Conservation (phyloP, 2,329 filamentous ascomycete species). For the Plenodomus lindquistii region DNA sequence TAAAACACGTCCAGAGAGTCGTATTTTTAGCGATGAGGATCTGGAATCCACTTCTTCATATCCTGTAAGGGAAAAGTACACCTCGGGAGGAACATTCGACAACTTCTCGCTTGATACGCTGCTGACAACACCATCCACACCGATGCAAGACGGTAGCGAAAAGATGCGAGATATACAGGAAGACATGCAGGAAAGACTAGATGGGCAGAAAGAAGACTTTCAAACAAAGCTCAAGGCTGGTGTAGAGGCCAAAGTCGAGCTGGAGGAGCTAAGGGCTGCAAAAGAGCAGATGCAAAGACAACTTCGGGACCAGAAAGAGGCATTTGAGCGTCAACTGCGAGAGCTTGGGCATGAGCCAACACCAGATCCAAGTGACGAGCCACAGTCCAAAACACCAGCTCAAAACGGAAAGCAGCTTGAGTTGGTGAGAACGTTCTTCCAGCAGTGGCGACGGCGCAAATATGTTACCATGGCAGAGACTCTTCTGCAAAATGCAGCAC, state of each 20-base stretch:
- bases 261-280: constrained; percentile 76
- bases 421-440: constrained; percentile 67
- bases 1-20: constrained; percentile 65
- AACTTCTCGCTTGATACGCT: constrained; percentile 95
- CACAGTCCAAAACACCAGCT: constrained; percentile 33
- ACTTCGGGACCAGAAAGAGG: constrained; percentile 78
- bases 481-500: constrained; percentile 83
- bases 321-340: constrained; percentile 82
- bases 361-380: constrained; percentile 48
- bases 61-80: constrained; percentile 87
- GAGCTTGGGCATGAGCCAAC: constrained; percentile 60
- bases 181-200: constrained; percentile 80
- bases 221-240: constrained; percentile 75
- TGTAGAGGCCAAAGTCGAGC: constrained; percentile 74
- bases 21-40: constrained; percentile 72
- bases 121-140: constrained; percentile 92
- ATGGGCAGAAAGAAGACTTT: constrained; percentile 82
- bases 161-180: constrained; percentile 74
- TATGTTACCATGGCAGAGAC: constrained; percentile 94
- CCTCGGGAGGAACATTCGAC: constrained; percentile 91
- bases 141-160: constrained; percentile 78
- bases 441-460: constrained; percentile 79
- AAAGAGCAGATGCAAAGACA: constrained; percentile 91
- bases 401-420: constrained; percentile 72
- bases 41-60: constrained; percentile 88